Evolutionary conservation across 2,329 filamentous ascomycete species (phyloP).

Genomic region (Albifimbria verrucaria): DNA sequence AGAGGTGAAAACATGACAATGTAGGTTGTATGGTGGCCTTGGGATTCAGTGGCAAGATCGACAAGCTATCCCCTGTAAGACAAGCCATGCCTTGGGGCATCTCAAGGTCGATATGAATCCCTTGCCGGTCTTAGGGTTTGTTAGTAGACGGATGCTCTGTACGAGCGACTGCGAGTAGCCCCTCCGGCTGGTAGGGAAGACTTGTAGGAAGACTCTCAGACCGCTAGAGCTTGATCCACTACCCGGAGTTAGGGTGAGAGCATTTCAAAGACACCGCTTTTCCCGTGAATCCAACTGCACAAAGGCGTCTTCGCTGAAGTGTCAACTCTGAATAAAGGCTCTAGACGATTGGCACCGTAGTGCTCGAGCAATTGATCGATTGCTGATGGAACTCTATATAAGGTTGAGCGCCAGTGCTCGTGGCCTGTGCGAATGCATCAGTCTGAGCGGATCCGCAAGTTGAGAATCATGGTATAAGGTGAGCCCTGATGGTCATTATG

Average conservation of each 20-base stretch:
- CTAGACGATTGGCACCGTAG: background rate
- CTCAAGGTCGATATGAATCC: background rate
- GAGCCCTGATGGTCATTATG: no score
- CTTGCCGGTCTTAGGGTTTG: background rate
- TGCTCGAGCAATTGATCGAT: background rate
- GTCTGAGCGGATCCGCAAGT: no score
- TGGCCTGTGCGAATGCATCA: no score
- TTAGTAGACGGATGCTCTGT: background rate
- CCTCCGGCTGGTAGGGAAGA: background rate
- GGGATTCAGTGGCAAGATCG: background rate
- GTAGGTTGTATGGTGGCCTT: background rate
- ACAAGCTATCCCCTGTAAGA: background rate
- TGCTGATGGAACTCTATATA: background rate
- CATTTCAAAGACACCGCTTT: background rate
- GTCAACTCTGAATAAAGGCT: background rate
- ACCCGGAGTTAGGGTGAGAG: background rate
- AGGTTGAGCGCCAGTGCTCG: background rate
- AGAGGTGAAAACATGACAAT: background rate
- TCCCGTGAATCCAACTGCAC: background rate
- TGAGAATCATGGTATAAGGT: no score
- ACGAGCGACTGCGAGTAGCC: background rate
- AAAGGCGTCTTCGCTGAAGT: background rate
- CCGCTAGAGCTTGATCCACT: background rate
- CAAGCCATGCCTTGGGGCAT: background rate
- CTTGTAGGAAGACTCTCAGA: background rate